A percentile compares a stretch with the other conserved stretches of the same genome.
These are phyloP conservation scores for Lasiodiplodia gonubiensis DNA, from an alignment of 2,329 filamentous ascomycete species.

Conservation along the genomic window DNA sequence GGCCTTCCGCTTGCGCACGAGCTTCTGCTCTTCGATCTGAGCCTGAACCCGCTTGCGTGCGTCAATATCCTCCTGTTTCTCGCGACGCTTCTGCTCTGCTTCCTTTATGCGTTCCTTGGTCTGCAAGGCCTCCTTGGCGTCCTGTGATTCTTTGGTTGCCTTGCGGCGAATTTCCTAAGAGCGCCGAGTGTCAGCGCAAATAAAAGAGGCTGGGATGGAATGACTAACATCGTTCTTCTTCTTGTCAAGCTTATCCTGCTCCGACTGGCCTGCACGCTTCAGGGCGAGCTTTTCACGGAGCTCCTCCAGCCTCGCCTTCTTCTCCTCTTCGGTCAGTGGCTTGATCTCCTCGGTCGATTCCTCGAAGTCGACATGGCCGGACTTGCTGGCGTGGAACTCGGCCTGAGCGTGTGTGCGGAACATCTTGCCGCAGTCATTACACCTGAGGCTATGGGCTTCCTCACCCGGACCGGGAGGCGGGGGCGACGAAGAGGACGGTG, in stretches of 20 bases:
- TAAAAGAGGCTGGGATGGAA: constrained; percentile 7
- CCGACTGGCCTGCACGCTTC: constrained; percentile 72
- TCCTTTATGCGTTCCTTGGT: constrained; percentile 93
- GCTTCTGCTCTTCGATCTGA: constrained; percentile 94
- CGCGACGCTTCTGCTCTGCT: constrained; percentile 80
- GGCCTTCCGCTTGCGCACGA: constrained; percentile 81
- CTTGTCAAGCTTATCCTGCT: constrained; percentile 78
- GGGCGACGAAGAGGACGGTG: constrained; percentile 58
- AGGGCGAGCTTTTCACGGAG: constrained; percentile 72
- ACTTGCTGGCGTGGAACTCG: constrained; percentile 89
- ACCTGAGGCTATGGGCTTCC: constrained; percentile 80
- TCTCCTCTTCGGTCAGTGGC: constrained; percentile 89
- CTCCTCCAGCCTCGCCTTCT: constrained; percentile 77
- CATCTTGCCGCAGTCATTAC: constrained; percentile 93
- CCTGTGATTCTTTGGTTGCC: constrained; percentile 85
- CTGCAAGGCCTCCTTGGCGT: constrained; percentile 85
- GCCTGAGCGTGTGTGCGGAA: constrained; percentile 83
- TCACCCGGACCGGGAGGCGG: constrained; percentile 73
- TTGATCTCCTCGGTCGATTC: constrained; percentile 93
- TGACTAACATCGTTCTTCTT: constrained; percentile 79
- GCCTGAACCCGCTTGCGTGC: constrained; percentile 89
- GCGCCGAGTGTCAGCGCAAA: constrained; percentile 6
- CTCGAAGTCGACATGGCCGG: constrained; percentile 69
- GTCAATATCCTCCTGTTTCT: constrained; percentile 84
- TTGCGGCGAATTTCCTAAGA: constrained; percentile 74